A percentile compares a stretch with the other conserved stretches of the same genome.
phyloP scores from a whole-genome alignment of 225 moss, liverwort and hornwort species.

The Physcomitrium patens region DNA sequence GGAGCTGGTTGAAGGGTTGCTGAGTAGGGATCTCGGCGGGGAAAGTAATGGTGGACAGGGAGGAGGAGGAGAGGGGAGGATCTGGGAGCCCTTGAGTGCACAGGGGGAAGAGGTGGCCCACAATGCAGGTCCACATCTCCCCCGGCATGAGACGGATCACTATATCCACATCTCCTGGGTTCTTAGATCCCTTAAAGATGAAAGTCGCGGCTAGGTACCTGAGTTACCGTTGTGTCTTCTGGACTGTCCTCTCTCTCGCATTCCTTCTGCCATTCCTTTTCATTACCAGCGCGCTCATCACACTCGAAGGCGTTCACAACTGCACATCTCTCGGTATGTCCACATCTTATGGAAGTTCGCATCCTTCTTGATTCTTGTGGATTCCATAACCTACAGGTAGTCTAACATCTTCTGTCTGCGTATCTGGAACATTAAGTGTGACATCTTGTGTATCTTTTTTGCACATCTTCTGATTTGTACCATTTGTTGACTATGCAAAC shows the following conservation, averaged over 20 bases:
- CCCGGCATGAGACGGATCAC: conserved; percentile 99
- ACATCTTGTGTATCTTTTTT: background rate
- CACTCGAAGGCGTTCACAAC: conserved; percentile 83
- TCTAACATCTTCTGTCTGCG: too few relatives aligned
- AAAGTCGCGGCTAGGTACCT: conserved; percentile 82
- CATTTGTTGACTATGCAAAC: background rate
- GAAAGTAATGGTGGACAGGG: conserved; percentile 9
- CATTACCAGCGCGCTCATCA: conserved; percentile 80
- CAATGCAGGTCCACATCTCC: conserved; percentile 99
- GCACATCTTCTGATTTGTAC: background rate
- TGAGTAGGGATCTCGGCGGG: background rate
- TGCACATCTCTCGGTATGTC: conserved; percentile 84
- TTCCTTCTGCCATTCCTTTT: conserved; percentile 81
- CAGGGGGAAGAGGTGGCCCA: conserved; percentile 69
- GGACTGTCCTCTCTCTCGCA: conserved; percentile 82
- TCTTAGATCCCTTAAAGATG: conserved; percentile 97
- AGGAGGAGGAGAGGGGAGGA: conserved; percentile 12
- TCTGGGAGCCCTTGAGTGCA: conserved; percentile 35
- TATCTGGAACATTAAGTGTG: background rate
- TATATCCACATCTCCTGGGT: conserved; percentile 95
- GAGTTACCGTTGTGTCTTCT: conserved; percentile 92
- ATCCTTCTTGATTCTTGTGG: background rate
- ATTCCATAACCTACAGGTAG: background rate
- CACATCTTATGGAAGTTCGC: background rate
- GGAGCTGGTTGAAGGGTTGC: background rate